Percentiles rank a stretch among this genome's conserved stretches.
Evolutionary conservation across 1,139 yeast species (phyloP).

Genomic region (Geotrichum cucujoidarum): DNA sequence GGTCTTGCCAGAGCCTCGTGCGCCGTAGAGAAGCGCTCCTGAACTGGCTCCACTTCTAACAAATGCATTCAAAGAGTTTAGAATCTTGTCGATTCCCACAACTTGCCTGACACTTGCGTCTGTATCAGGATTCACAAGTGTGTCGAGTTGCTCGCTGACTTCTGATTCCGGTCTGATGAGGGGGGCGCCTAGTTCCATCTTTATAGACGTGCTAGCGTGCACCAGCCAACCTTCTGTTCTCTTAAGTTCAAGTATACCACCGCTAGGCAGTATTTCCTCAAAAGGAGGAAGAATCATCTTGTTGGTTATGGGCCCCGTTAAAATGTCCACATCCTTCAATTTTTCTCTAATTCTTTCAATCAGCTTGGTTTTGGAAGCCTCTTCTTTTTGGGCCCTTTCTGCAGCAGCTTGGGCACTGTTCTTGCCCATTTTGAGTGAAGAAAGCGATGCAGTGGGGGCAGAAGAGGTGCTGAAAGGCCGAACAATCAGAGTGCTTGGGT

Average conservation of each 20-base stretch:
- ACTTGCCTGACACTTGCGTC: conserved; percentile 32
- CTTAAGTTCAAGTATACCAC: conserved; percentile 58
- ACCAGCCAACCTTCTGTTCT: conserved; percentile 47
- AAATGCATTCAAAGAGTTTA: conserved; percentile 43
- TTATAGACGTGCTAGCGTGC: conserved; percentile 27
- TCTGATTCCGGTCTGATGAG: conserved; percentile 49
- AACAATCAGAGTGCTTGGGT: conserved; percentile 45
- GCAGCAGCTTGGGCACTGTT: conserved; percentile 8
- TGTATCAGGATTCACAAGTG: conserved; percentile 5
- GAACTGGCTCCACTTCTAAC: conserved; percentile 44
- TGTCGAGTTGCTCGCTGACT: conserved; percentile 34
- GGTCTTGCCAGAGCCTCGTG: conserved; percentile 79
- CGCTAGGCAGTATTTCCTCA: conserved; percentile 48
- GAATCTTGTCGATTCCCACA: conserved; percentile 53
- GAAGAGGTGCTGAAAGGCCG: conserved; percentile 55
- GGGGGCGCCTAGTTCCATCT: conserved; percentile 51
- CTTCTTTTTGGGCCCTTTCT: conserved; percentile 23
- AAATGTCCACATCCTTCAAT: conserved; percentile 16
- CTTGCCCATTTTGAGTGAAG: conserved; percentile 28
- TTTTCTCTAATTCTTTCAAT: conserved; percentile 16
- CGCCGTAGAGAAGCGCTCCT: conserved; percentile 64
- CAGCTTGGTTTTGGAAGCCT: conserved; percentile 25
- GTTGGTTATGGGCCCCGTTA: conserved; percentile 29
- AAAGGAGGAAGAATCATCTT: conserved; percentile 42
- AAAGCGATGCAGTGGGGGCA: conserved; percentile 28